Conservation (phyloP, 768 basidiomycete species). For the Lepiota venenata region DNA sequence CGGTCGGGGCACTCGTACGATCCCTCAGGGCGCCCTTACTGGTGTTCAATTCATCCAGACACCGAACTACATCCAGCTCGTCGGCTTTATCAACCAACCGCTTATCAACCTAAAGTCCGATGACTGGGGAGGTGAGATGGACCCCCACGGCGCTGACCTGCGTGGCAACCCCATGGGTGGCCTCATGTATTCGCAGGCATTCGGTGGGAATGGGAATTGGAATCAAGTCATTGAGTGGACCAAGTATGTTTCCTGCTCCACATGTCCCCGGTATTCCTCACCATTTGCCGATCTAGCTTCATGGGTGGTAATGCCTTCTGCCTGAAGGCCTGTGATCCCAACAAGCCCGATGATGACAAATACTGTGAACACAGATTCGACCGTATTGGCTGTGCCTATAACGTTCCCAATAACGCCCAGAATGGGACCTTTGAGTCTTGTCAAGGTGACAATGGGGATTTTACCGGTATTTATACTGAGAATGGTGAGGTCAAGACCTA, state of each 20-base stretch:
- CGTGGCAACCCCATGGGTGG: slow-evolving; percentile 83
- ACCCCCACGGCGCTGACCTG: slow-evolving; percentile 27
- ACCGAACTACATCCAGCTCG: slow-evolving; percentile 55
- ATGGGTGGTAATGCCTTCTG: slow-evolving; percentile 17
- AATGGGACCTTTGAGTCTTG: slow-evolving; percentile 61
- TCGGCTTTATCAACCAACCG: slow-evolving; percentile 63
- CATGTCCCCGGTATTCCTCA: background rate
- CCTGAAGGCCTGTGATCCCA: slow-evolving; percentile 18
- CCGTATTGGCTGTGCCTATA: slow-evolving; percentile 70
- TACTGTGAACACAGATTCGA: slow-evolving; percentile 73
- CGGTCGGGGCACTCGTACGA: slow-evolving; percentile 67
- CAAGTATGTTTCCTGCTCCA: slow-evolving; percentile 38
- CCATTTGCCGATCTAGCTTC: slow-evolving; percentile 4
- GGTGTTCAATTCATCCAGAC: slow-evolving; percentile 67
- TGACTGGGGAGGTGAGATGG: slow-evolving; percentile 78
- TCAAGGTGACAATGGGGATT: slow-evolving; percentile 57
- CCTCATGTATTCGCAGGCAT: slow-evolving; percentile 60
- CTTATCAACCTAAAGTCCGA: slow-evolving; percentile 43
- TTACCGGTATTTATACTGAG: slow-evolving; percentile 47
- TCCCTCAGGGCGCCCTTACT: slow-evolving; percentile 59
- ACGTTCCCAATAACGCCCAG: slow-evolving; percentile 60
- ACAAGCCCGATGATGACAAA: slow-evolving; percentile 39
- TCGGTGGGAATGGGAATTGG: slow-evolving; percentile 37
- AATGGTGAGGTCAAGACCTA: slow-evolving; percentile 39
- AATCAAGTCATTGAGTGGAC: slow-evolving; percentile 69